phyloP scores from a whole-genome alignment of 1,139 yeast species.

The Nakaseomyces nivariensis region DNA sequence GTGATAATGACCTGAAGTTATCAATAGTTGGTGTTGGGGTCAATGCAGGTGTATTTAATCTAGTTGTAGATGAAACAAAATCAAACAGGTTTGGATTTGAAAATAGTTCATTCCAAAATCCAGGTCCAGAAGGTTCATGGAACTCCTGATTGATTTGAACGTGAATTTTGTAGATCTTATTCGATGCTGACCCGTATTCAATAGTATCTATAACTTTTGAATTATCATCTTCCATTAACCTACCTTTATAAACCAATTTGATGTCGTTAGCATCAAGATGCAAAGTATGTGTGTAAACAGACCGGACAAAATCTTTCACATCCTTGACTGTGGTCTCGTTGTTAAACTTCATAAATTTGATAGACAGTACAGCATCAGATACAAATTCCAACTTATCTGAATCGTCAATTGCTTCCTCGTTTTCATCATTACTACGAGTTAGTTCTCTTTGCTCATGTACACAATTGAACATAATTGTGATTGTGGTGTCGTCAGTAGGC shows the following conservation, averaged over 20 bases:
- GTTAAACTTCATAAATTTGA: constrained; percentile 17
- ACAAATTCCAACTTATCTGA: constrained; percentile 16
- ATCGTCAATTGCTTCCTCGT: constrained; percentile 6
- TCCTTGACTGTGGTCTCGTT: constrained; percentile 20
- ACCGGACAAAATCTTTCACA: constrained; percentile 23
- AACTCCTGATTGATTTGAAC: constrained; percentile 22
- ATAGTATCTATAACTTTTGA: constrained; percentile 16
- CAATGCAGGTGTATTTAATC: constrained; percentile 2
- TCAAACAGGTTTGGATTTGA: constrained; percentile 13
- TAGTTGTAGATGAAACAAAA: constrained; percentile 9
- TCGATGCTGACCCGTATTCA: constrained; percentile 5
- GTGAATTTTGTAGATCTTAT: constrained; percentile 16
- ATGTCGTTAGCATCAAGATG: constrained; percentile 17
- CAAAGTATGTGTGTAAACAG: constrained; percentile 19
- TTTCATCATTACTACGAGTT: not conserved
- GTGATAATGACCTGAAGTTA: not conserved
- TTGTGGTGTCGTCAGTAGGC: constrained; percentile 15
- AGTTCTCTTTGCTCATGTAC: constrained; percentile 15
- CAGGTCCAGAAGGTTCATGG: constrained; percentile 19
- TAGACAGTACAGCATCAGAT: constrained; percentile 20
- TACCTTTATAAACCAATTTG: constrained; percentile 23
- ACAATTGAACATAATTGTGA: constrained; percentile 21
- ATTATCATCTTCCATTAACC: constrained; percentile 14
- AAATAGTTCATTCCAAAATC: constrained; percentile 25
- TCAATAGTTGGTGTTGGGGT: constrained; percentile 1